A percentile compares a stretch with the other conserved stretches of the same genome.
Evolutionary conservation across 1,139 yeast species (phyloP).

Genomic region (Trichomonascaceae sp.): DNA sequence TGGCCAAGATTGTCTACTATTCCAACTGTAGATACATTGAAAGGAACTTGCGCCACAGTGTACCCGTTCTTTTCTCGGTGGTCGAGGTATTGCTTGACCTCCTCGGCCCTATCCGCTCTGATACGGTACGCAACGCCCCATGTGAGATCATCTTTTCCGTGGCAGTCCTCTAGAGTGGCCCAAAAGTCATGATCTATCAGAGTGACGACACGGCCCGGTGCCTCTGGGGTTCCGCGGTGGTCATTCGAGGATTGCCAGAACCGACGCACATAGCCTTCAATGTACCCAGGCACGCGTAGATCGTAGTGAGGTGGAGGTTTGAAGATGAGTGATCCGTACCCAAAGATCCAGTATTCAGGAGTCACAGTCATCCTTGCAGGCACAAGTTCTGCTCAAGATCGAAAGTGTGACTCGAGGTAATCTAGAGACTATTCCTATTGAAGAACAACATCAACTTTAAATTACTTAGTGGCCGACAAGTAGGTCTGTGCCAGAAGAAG

Average conservation of each 20-base stretch:
- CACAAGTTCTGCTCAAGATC: too few species aligned
- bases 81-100: conserved; percentile 59
- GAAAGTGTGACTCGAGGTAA: too few species aligned
- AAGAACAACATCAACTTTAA: too few species aligned
- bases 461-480: too few species aligned
- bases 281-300: conserved; percentile 55
- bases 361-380: conserved; percentile 4
- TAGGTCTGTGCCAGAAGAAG: conserved; percentile 39
- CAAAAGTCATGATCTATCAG: conserved; percentile 45
- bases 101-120: conserved; percentile 46
- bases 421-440: too few species aligned
- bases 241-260: conserved; percentile 91
- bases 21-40: conserved; percentile 34
- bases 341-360: conserved; percentile 53
- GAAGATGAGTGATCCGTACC: conserved; percentile 82
- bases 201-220: conserved; percentile 83
- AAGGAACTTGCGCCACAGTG: conserved; percentile 54
- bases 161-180: conserved; percentile 30
- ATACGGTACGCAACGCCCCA: conserved; percentile 82
- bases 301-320: conserved; percentile 76
- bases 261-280: conserved; percentile 64
- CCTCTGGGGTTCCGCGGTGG: conserved; percentile 77
- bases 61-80: conserved; percentile 85
- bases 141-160: conserved; percentile 37
- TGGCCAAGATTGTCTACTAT: conserved; percentile 12